phyloP scores from a whole-genome alignment of 495 filamentous ascomycete genomes.

The Parathielavia hyrcaniae region DNA sequence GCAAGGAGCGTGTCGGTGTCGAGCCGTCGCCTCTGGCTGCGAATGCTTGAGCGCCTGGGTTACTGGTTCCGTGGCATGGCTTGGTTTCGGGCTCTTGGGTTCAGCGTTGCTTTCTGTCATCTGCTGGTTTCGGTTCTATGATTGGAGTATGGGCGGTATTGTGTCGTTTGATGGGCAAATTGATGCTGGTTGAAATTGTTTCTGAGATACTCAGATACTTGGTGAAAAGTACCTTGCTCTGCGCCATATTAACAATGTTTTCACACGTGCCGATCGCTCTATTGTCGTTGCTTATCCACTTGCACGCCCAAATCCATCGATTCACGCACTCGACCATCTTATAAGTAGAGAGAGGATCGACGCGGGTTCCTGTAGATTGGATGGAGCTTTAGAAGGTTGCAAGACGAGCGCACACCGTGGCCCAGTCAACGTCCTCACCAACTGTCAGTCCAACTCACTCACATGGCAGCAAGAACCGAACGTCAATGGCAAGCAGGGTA shows the following conservation, averaged over 20 bases:
- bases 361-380: too few relatives aligned
- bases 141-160: background rate
- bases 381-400: background rate
- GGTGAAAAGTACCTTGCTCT: background rate
- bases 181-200: background rate
- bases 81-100: constrained; percentile 11
- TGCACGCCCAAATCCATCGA: background rate
- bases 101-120: constrained; percentile 4
- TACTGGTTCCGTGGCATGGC: background rate
- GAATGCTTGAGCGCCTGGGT: constrained; percentile 27
- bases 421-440: too few relatives aligned
- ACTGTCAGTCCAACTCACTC: background rate
- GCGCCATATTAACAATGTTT: background rate
- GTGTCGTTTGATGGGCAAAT: constrained; percentile 1
- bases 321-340: too few relatives aligned
- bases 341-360: too few relatives aligned
- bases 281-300: background rate
- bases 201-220: background rate
- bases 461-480: background rate
- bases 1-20: constrained; percentile 91
- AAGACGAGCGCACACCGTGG: too few relatives aligned
- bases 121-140: background rate
- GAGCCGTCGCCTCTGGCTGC: constrained; percentile 52
- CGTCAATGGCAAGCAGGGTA: constrained; percentile 4
- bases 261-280: background rate